Conservation (phyloP, 73 alveolate genomes). For the Stentor roeselii region DNA sequence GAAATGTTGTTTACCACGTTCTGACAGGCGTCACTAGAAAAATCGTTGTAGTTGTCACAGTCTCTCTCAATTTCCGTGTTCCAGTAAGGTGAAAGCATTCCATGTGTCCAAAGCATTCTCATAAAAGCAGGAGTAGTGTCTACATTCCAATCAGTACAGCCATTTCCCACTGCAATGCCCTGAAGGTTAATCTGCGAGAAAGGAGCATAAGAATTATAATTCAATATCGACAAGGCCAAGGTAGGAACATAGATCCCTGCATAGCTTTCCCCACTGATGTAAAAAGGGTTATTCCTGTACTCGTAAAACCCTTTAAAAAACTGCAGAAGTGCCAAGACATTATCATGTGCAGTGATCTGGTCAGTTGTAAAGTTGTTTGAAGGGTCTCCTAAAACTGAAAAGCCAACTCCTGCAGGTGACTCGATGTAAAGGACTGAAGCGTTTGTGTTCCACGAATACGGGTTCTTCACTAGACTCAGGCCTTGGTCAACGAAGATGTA, state of each 20-base stretch:
- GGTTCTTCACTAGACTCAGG: constrained; percentile 50
- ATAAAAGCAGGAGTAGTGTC: constrained; percentile 15
- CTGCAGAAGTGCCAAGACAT: constrained; percentile 65
- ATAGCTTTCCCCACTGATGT: constrained; percentile 87
- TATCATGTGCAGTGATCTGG: constrained; percentile 64
- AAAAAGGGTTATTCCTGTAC: constrained; percentile 62
- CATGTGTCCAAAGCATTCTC: too few species aligned
- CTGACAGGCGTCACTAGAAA: too few species aligned
- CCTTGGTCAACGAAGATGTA: constrained; percentile 42
- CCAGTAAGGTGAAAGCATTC: too few species aligned
- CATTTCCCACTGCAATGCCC: constrained; percentile 79
- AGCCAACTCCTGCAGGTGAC: constrained; percentile 97
- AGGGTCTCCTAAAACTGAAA: too few species aligned
- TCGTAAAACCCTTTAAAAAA: constrained; percentile 69
- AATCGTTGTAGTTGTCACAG: too few species aligned
- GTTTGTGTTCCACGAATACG: constrained; percentile 86
- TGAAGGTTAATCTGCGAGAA: constrained; percentile 53
- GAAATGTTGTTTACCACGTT: too few species aligned
- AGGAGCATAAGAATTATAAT: constrained; percentile 34
- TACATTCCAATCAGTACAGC: constrained; percentile 58
- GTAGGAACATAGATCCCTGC: constrained; percentile 92
- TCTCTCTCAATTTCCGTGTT: too few species aligned
- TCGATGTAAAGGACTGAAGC: constrained; percentile 78
- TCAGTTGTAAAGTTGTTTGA: too few species aligned
- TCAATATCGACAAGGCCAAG: constrained; percentile 52